A percentile compares a stretch with the other conserved stretches of the same genome.
phyloP scores from a whole-genome alignment of 2,329 filamentous ascomycete species.

The Epichloe festucae region DNA sequence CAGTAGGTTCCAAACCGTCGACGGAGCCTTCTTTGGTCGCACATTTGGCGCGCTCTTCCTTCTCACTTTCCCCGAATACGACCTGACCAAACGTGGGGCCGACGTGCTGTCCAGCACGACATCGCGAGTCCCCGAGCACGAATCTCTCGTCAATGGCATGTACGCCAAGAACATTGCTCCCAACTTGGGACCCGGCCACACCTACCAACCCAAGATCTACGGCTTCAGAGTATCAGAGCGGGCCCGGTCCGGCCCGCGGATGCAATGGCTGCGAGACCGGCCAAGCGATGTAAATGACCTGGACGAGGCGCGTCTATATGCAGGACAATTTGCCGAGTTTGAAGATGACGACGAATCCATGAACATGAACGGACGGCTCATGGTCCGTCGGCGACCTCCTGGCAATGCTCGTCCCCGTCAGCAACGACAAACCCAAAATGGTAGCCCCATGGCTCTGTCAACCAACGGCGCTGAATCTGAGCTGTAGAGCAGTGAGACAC shows the following conservation, averaged over 20 bases:
- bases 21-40: slow-evolving; percentile 95
- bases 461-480: slow-evolving; percentile 45
- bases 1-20: slow-evolving; percentile 91
- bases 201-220: slow-evolving; percentile 94
- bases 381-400: slow-evolving; percentile 30
- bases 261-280: slow-evolving; percentile 90
- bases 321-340: slow-evolving; percentile 38
- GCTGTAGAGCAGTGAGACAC: slow-evolving; percentile 22
- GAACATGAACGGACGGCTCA: slow-evolving; percentile 28
- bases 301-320: slow-evolving; percentile 57
- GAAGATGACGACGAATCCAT: slow-evolving; percentile 46
- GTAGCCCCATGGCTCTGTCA: slow-evolving; percentile 44
- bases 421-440: slow-evolving; percentile 34
- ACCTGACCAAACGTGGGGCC: slow-evolving; percentile 60
- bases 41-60: slow-evolving; percentile 96
- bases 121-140: slow-evolving; percentile 26
- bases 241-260: slow-evolving; percentile 78
- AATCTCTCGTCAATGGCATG: slow-evolving; percentile 67
- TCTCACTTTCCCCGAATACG: slow-evolving; percentile 95
- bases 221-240: slow-evolving; percentile 90
- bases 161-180: slow-evolving; percentile 78
- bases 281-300: slow-evolving; percentile 69
- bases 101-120: slow-evolving; percentile 35
- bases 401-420: slow-evolving; percentile 29
- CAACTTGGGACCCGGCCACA: slow-evolving; percentile 65